Conservation (phyloP, 1,284 basidiomycete species). For the Marasmius fiardii region DNA sequence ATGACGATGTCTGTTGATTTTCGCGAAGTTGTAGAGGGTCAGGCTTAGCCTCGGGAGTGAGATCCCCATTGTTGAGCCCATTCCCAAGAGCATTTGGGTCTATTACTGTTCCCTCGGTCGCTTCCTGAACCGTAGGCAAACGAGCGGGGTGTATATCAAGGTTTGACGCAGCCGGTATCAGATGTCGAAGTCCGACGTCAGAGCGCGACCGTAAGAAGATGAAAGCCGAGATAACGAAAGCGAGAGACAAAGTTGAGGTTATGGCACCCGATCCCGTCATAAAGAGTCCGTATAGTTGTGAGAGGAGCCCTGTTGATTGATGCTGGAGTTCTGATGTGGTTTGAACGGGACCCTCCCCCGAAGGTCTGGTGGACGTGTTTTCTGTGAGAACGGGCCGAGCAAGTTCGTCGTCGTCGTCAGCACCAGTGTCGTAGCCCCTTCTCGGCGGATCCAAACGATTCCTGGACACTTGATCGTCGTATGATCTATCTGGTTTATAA, state of each 20-base stretch:
- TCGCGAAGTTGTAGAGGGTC: neutral
- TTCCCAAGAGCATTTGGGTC: constrained; percentile 1
- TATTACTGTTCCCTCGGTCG: neutral
- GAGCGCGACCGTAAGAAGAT: neutral
- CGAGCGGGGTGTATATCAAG: neutral
- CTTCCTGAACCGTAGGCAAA: neutral
- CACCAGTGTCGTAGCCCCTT: too few relatives aligned
- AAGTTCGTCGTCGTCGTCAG: constrained; percentile 1
- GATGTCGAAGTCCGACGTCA: neutral
- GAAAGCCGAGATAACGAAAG: neutral
- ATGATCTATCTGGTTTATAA: too few relatives aligned
- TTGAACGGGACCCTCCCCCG: neutral
- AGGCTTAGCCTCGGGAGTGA: neutral
- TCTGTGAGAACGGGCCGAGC: too few relatives aligned
- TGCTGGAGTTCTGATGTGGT: neutral
- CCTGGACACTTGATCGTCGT: neutral
- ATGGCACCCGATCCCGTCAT: neutral
- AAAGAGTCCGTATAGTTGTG: neutral
- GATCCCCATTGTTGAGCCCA: neutral
- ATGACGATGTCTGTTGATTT: too few relatives aligned
- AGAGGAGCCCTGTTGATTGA: neutral
- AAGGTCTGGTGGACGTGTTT: neutral
- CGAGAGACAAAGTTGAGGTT: neutral
- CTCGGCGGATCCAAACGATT: constrained; percentile 5
- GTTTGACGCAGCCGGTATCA: neutral